Evolutionary conservation across 495 filamentous ascomycete species (phyloP), one percentile per base, ranked within the genome.

Genomic region (Daldinia grandis): DNA sequence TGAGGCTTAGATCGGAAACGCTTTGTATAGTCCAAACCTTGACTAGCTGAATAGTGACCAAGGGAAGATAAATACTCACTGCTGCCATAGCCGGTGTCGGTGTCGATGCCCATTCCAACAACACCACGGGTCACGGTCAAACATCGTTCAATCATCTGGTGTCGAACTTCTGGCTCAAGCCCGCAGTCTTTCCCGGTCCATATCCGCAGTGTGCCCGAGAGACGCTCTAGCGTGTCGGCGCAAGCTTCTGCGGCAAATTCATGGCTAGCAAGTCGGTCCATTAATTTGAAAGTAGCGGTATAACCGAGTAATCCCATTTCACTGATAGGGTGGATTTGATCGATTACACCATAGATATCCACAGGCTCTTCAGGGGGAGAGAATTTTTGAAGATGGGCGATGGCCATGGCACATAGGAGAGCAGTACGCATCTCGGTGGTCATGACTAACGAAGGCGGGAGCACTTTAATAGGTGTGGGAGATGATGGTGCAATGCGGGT

Each of bases 331-430:
- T 79, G 64, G 14, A 85, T 83, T n/a, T 79, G 78, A 31, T 84
- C 80, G 68, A 85, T 82, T 44, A 87, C 77, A 8, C 69, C 60
- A 21, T 81, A 81, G 4, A 82, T 81, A 5, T 78, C 80, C n/a
- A 75, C 72, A 1, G 76, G 78, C 3, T 81, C 81, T 14, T 79
- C 76, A 5, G 66, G 62, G 1, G 79, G 75, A 4, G 81, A 69
- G 27, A 77, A 80, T 10, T 82, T 83, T n/a, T 84, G 79, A 17
- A 93, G 82, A 40, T 95, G 86, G 10, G 90, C 86, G 12, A 92
- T 87, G 54, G 91, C 90, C 87, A 93, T 94, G 8, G 93, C 92
- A 66, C 93, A 93, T 21, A 89, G 87, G 9, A 97, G 87, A 3
- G 93, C 89, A 28, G 75, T 77, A 19, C 75, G 71, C 62, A 77